Evolutionary conservation across 176 grass and related monocot species (phyloP).

Genomic region (Thalia dealbata): DNA sequence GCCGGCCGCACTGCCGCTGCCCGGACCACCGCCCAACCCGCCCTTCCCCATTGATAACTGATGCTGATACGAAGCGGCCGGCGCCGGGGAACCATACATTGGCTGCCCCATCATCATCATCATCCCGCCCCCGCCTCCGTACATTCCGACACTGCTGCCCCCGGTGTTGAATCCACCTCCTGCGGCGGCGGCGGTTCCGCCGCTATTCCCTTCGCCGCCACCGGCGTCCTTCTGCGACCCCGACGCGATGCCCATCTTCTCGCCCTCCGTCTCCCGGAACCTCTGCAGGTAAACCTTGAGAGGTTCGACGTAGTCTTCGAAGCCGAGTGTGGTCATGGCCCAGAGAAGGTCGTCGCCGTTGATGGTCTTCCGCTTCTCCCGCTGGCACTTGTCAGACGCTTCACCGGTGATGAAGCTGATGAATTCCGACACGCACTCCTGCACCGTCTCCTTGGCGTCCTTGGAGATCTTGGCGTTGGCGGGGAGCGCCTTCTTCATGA

Average conservation of each 20-base stretch:
- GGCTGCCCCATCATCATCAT: conserved; percentile 65
- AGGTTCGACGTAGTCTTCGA: conserved; percentile 91
- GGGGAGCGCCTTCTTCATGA: conserved; percentile 98
- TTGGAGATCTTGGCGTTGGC: conserved; percentile 98
- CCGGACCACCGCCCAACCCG: background rate
- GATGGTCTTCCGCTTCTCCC: conserved; percentile 99
- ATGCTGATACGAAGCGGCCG: conserved; percentile 18
- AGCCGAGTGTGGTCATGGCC: conserved; percentile 95
- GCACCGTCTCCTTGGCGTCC: conserved; percentile 98
- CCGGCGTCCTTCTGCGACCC: conserved; percentile 9
- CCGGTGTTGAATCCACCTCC: conserved; percentile 21
- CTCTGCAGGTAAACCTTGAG: conserved; percentile 93
- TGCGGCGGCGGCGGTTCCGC: conserved; percentile 6
- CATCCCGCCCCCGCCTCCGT: conserved; percentile 11
- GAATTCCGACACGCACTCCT: conserved; percentile 99
- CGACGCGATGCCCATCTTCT: conserved; percentile 28
- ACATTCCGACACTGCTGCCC: conserved; percentile 4
- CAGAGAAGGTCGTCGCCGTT: conserved; percentile 98
- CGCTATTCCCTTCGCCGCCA: conserved; percentile 14
- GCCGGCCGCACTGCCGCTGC: conserved; percentile 1
- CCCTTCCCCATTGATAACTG: conserved; percentile 44
- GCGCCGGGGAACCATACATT: conserved; percentile 37
- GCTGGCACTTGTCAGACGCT: conserved; percentile 97
- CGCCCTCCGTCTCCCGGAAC: conserved; percentile 90
- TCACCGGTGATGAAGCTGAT: conserved; percentile 98